Base-by-base conservation (phyloP, 1,284 basidiomycete species). In the Rhodotorula sp. region DNA sequence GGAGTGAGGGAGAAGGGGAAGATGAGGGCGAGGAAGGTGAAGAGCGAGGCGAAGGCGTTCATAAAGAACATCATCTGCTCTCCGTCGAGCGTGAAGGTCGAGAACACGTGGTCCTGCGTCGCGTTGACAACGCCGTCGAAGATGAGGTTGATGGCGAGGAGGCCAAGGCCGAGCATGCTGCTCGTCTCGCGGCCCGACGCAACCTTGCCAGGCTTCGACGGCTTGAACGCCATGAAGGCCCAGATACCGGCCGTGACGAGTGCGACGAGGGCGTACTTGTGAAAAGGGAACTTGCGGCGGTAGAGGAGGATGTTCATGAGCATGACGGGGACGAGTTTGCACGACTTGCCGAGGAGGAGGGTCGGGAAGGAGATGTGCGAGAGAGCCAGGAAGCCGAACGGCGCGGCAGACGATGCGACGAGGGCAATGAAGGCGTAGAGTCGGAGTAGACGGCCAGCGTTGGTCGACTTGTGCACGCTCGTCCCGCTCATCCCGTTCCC, bases 31-130 rank as follows among this genome's bases (percentile, higher is more conserved):
- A 47, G 51, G 29, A 66, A 32, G 36, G 76, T 78, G 70, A 93
- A 81, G 49, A 87, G 58, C 2, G 91, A 90, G 79, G 89, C 89
- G 81, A 93, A 89, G 39, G 89, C 78, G 80, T 95, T 95, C 81
- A 97, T 97, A 87, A 89, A 95, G 79, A 99, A 89, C 96, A 99
- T 99, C 94, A 99, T 97, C 80, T 99, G 95, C 79, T 96, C 94
- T 7, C 96, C 96, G 0, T 89, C 87, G 29, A 94, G 87, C 51
- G 86, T 85, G 81, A 88, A 87, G 30, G 84, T 82, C 49, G 86
- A 83, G 80, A 99, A 99, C 71, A 99, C 90, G 82, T 98, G 91
- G 80, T 99, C 96, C 81, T 99, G 96, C 3, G 94, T 97, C n/a
- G 92, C 92, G 83, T 99, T 98, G 66, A 90, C 91, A 51, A 91